These are phyloP conservation scores for Debaryomycetaceae sp. DNA, from an alignment of 1,139 yeast species.

Conservation along the genomic window DNA sequence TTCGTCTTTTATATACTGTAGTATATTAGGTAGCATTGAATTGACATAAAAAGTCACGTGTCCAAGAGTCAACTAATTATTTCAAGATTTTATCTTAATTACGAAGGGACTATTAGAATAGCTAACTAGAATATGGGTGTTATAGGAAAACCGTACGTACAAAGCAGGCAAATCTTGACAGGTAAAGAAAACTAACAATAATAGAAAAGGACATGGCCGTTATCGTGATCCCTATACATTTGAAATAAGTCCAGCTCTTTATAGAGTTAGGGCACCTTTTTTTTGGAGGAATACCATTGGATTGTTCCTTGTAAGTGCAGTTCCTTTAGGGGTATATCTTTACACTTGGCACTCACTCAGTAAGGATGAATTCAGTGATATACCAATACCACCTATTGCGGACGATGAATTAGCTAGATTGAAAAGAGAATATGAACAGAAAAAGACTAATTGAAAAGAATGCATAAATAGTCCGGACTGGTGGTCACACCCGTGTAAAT, in stretches of 20 bases:
- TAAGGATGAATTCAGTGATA: slow-evolving; percentile 82
- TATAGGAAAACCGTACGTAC: slow-evolving; percentile 39
- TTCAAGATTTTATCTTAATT: too few species aligned
- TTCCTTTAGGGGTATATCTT: slow-evolving; percentile 66
- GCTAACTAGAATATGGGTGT: slow-evolving; percentile 22
- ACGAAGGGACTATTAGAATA: too few species aligned
- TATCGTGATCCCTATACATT: slow-evolving; percentile 77
- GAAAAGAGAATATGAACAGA: slow-evolving; percentile 61
- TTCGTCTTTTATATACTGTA: neutral
- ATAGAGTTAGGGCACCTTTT: slow-evolving; percentile 84
- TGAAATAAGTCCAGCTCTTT: slow-evolving; percentile 91
- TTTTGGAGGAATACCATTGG: slow-evolving; percentile 72
- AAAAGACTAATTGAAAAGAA: slow-evolving; percentile 19
- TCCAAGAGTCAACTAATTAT: too few species aligned
- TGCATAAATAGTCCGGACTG: neutral
- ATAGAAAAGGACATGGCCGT: slow-evolving; percentile 28
- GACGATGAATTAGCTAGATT: slow-evolving; percentile 73
- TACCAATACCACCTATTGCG: slow-evolving; percentile 88
- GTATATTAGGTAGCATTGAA: slow-evolving; percentile 1
- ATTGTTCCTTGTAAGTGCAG: slow-evolving; percentile 52
- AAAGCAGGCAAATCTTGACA: neutral
- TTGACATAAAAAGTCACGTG: too few species aligned
- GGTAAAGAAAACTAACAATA: slow-evolving; percentile 10
- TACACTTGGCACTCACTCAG: slow-evolving; percentile 73
- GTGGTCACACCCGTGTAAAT: neutral